Percentiles rank a stretch among this genome's conserved stretches.
phyloP scores from a whole-genome alignment of 2,329 filamentous ascomycete species.

The Penicillium sumatraense region DNA sequence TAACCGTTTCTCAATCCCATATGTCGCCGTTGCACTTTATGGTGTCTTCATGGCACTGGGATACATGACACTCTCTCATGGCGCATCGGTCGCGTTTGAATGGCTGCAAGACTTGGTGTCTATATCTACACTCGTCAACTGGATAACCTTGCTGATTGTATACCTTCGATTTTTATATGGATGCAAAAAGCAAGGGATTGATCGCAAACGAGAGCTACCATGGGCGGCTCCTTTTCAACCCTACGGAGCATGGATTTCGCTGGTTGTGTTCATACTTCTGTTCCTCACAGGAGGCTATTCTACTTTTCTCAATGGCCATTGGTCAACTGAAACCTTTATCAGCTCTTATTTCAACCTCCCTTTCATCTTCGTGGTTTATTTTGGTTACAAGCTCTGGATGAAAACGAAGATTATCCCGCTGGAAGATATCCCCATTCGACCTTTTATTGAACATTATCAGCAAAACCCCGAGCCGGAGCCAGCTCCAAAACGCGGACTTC shows the following conservation, averaged over 20 bases:
- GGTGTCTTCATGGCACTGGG: conserved; percentile 63
- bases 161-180: conserved; percentile 59
- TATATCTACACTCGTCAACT: conserved; percentile 52
- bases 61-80: conserved; percentile 67
- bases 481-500: conserved; percentile 23
- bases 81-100: conserved; percentile 62
- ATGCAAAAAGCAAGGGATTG: conserved; percentile 43
- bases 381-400: conserved; percentile 44
- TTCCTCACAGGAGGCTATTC: conserved; percentile 72
- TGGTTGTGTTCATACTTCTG: conserved; percentile 62
- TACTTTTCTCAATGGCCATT: conserved; percentile 29
- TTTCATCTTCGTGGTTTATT: conserved; percentile 58
- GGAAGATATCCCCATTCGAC: conserved; percentile 41
- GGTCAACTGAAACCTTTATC: conserved; percentile 63
- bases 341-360: conserved; percentile 65
- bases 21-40: conserved; percentile 57
- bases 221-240: conserved; percentile 59
- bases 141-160: conserved; percentile 62
- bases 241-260: conserved; percentile 63
- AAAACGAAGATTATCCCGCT: conserved; percentile 40
- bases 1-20: conserved; percentile 58
- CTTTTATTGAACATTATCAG: conserved; percentile 32
- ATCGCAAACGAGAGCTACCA: conserved; percentile 45
- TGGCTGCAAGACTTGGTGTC: conserved; percentile 68
- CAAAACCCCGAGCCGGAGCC: conserved; percentile 33